Evolutionary conservation across 1,284 basidiomycete species (phyloP).

Genomic region (Rhodotorula mucilaginosa): DNA sequence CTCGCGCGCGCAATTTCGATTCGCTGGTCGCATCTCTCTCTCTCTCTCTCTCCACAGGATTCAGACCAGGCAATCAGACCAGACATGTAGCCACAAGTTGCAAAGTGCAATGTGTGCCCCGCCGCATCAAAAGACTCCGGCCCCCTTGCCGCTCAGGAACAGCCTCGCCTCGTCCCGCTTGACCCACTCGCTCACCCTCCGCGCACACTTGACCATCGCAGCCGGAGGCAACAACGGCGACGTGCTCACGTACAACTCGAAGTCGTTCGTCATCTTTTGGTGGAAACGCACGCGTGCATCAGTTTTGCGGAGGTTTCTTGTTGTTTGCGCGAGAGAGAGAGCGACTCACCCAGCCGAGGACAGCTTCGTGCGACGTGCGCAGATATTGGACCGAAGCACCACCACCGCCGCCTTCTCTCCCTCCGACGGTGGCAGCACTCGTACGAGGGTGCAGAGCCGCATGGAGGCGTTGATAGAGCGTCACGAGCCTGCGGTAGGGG

Average conservation of each 20-base stretch:
- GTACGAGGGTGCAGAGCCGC: slow-evolving; percentile 75
- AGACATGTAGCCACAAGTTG: too few relatives aligned
- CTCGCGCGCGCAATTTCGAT: not conserved
- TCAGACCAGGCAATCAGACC: too few relatives aligned
- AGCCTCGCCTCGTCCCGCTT: slow-evolving; percentile 76
- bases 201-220: slow-evolving; percentile 79
- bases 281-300: too few relatives aligned
- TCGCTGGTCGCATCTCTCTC: not conserved
- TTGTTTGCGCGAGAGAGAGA: not conserved
- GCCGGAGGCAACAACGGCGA: slow-evolving; percentile 81
- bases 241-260: slow-evolving; percentile 83
- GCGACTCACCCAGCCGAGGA: slow-evolving; percentile 77
- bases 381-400: slow-evolving; percentile 79
- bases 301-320: too few relatives aligned
- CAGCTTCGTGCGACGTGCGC: slow-evolving; percentile 75
- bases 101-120: too few relatives aligned
- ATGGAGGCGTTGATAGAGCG: slow-evolving; percentile 77
- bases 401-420: slow-evolving; percentile 54
- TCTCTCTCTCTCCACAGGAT: too few relatives aligned
- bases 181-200: slow-evolving; percentile 84
- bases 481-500: slow-evolving; percentile 60
- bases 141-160: slow-evolving; percentile 55
- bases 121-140: not conserved
- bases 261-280: slow-evolving; percentile 78
- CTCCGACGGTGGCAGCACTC: not conserved